A percentile compares a stretch with the other conserved stretches of the same genome.
phyloP scores from a whole-genome alignment of 192 early-diverging fungal species.

The Spizellomyces punctatus region DNA sequence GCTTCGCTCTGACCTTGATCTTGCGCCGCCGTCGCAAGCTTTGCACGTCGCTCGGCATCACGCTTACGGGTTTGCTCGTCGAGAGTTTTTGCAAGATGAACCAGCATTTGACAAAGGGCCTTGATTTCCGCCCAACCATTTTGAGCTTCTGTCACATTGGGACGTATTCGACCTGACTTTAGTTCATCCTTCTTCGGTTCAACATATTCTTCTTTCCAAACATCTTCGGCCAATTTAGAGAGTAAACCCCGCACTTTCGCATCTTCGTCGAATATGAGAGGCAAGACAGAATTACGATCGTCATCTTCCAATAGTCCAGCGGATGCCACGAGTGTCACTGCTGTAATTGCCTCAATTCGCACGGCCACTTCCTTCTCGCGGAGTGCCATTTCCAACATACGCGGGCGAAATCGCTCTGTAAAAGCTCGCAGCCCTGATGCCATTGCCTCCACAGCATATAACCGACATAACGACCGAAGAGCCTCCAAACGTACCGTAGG shows the following conservation, averaged over 20 bases:
- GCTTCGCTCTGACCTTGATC: not conserved
- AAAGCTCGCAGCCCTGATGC: conserved; percentile 60
- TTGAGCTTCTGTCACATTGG: conserved; percentile 1
- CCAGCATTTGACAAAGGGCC: conserved; percentile 27
- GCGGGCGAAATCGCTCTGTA: conserved; percentile 66
- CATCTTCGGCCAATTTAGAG: conserved; percentile 63
- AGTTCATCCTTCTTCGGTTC: conserved; percentile 22
- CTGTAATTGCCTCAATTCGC: conserved; percentile 48
- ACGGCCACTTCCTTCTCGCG: conserved; percentile 60
- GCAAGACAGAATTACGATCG: conserved; percentile 61
- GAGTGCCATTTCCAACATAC: conserved; percentile 78
- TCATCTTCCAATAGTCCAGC: conserved; percentile 66
- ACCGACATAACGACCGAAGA: conserved; percentile 60
- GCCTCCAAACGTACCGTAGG: conserved; percentile 65
- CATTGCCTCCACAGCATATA: conserved; percentile 60
- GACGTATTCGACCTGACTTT: not conserved
- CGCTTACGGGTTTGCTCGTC: conserved; percentile 1
- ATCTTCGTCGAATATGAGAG: conserved; percentile 74
- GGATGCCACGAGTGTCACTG: conserved; percentile 46
- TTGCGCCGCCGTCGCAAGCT: not conserved
- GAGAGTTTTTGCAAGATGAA: conserved; percentile 1
- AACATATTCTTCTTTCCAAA: conserved; percentile 51
- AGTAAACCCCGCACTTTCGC: conserved; percentile 65
- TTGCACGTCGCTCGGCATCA: not conserved
- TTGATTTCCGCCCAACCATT: conserved; percentile 38